Conservation (phyloP, 441 rosid species). For the Biscutella laevigata region DNA sequence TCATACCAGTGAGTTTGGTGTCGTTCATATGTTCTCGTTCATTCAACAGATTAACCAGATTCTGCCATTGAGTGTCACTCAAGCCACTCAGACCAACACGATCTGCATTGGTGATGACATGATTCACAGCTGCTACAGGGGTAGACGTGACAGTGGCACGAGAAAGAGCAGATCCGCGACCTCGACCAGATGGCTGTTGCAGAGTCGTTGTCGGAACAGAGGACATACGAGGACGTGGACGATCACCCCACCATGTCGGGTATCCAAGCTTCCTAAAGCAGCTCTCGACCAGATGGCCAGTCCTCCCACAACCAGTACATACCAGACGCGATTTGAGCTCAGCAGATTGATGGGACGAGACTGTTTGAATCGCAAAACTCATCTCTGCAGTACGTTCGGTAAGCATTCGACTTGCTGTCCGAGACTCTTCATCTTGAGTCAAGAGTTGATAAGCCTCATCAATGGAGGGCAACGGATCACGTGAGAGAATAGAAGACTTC, state of each 20-base stretch:
- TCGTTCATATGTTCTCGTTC: not conserved
- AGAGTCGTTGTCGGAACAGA: too few relatives aligned
- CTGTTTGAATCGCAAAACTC: not conserved
- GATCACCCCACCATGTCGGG: not conserved
- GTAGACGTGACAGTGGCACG: not conserved
- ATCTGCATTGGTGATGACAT: not conserved
- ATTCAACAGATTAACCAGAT: not conserved
- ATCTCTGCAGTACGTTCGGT: not conserved
- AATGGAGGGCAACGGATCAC: not conserved
- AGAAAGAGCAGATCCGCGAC: too few relatives aligned
- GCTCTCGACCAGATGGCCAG: not conserved
- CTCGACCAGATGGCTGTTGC: too few relatives aligned
- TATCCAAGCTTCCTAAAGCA: too few relatives aligned
- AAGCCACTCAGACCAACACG: not conserved
- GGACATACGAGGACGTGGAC: too few relatives aligned
- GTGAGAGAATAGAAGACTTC: not conserved
- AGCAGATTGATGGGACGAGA: not conserved
- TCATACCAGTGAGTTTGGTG: not conserved
- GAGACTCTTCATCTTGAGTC: not conserved
- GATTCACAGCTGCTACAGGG: not conserved
- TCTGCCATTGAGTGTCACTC: not conserved
- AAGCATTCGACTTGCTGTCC: not conserved
- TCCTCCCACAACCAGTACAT: not conserved
- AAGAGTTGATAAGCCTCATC: not conserved
- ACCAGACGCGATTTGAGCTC: not conserved